Evolutionary conservation across 495 filamentous ascomycete genomes (phyloP).

Genomic region (Neurospora terricola): DNA sequence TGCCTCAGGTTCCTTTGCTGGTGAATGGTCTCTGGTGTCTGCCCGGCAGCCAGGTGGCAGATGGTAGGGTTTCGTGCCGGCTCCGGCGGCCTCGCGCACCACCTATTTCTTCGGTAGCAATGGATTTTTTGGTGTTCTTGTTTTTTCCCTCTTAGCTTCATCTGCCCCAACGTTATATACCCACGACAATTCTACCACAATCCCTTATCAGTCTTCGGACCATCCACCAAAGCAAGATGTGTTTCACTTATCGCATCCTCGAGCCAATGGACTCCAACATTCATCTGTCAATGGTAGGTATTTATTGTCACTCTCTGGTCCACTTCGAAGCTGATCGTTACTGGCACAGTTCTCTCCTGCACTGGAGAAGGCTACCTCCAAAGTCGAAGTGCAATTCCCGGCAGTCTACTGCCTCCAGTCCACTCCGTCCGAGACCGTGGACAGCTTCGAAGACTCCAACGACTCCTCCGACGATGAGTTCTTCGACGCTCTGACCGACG

Average conservation of each 20-base stretch:
- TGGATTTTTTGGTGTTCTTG: not conserved
- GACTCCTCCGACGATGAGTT: not conserved
- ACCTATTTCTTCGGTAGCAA: not conserved
- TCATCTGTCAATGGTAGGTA: not conserved
- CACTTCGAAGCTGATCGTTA: not conserved
- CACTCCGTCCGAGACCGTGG: not conserved
- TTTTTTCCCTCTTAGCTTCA: not conserved
- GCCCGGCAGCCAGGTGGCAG: not conserved
- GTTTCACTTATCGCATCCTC: not conserved
- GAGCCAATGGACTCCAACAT: not conserved
- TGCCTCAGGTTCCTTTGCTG: not conserved
- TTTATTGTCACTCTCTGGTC: not conserved
- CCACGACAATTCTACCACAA: not conserved
- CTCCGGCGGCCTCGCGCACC: not conserved
- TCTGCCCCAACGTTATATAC: not conserved
- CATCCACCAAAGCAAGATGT: not conserved
- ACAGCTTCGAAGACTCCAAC: fast-evolving
- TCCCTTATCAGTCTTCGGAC: not conserved
- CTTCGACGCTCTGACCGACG: not conserved
- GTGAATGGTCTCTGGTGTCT: not conserved
- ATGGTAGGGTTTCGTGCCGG: not conserved
- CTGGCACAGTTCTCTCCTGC: not conserved
- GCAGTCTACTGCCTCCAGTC: not conserved
- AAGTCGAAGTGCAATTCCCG: not conserved
- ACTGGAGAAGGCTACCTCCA: not conserved